phyloP scores from a whole-genome alignment of 202 grass and related monocot genomes.

The Digitaria exilis region DNA sequence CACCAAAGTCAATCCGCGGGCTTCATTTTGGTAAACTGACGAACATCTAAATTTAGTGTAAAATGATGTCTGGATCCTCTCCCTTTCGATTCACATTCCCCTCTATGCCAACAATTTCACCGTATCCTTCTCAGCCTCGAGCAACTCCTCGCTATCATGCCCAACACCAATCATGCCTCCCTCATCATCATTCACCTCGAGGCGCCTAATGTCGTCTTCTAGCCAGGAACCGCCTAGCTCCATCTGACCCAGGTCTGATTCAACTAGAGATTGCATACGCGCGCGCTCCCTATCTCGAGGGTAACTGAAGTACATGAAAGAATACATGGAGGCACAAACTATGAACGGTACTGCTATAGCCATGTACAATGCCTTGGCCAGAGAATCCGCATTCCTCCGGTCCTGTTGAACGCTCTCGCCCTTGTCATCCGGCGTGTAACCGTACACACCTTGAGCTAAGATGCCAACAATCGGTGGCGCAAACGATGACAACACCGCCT shows the following conservation, averaged over 20 bases:
- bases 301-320: conserved; percentile 68
- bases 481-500: conserved; percentile 66
- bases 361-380: conserved; percentile 70
- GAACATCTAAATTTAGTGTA: too few species aligned
- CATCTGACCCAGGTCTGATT: conserved; percentile 60
- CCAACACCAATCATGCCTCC: background rate
- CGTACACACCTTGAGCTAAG: conserved; percentile 59
- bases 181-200: conserved; percentile 14
- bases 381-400: conserved; percentile 55
- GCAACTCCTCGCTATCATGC: background rate
- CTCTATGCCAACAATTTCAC: conserved; percentile 26
- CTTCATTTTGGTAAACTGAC: too few species aligned
- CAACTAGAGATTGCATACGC: conserved; percentile 55
- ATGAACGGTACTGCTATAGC: conserved; percentile 63
- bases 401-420: conserved; percentile 32
- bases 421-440: conserved; percentile 56
- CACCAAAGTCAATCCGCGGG: too few species aligned
- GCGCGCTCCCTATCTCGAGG: conserved; percentile 65
- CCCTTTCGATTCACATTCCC: background rate
- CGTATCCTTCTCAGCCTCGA: conserved; percentile 23
- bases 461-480: conserved; percentile 66
- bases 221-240: conserved; percentile 42
- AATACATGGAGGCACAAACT: conserved; percentile 65
- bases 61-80: background rate
- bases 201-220: conserved; percentile 1